Percentiles rank a stretch among this genome's conserved stretches.
These are phyloP conservation scores for Westerdykella ornata DNA, from an alignment of 2,329 filamentous ascomycete genomes.

Conservation along the genomic window DNA sequence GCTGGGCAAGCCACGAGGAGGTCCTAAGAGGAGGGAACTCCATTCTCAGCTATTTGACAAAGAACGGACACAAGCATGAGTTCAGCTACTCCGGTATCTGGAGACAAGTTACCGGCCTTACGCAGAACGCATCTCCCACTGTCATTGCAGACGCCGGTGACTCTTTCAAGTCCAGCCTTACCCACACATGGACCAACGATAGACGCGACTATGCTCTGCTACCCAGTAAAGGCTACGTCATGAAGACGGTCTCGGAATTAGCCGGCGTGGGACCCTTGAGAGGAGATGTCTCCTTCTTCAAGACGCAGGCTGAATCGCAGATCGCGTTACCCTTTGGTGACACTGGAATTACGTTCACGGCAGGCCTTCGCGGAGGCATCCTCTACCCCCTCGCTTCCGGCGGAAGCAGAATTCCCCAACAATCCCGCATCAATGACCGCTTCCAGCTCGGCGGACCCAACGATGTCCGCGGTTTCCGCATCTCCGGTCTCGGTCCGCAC, in stretches of 20 bases:
- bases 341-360: constrained; percentile 76
- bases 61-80: constrained; percentile 62
- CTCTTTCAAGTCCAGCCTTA: constrained; percentile 79
- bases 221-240: constrained; percentile 71
- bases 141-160: constrained; percentile 83
- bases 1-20: constrained; percentile 93
- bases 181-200: constrained; percentile 75
- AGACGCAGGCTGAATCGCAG: constrained; percentile 78
- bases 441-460: constrained; percentile 93
- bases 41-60: constrained; percentile 67
- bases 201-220: constrained; percentile 77
- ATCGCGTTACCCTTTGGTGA: constrained; percentile 66
- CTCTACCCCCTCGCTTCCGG: constrained; percentile 73
- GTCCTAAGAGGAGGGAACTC: constrained; percentile 69
- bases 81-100: constrained; percentile 74
- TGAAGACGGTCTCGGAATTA: constrained; percentile 73
- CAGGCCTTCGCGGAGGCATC: constrained; percentile 71
- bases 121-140: constrained; percentile 67
- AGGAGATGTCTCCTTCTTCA: constrained; percentile 91
- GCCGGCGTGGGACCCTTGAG: constrained; percentile 76
- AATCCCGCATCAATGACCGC: constrained; percentile 83
- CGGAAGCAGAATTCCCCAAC: constrained; percentile 48
- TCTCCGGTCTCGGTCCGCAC: constrained; percentile 80
- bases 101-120: constrained; percentile 80
- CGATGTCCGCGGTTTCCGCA: constrained; percentile 87